Evolutionary conservation across 495 filamentous ascomycete species (phyloP).

Genomic region (Daldinia caldariorum): DNA sequence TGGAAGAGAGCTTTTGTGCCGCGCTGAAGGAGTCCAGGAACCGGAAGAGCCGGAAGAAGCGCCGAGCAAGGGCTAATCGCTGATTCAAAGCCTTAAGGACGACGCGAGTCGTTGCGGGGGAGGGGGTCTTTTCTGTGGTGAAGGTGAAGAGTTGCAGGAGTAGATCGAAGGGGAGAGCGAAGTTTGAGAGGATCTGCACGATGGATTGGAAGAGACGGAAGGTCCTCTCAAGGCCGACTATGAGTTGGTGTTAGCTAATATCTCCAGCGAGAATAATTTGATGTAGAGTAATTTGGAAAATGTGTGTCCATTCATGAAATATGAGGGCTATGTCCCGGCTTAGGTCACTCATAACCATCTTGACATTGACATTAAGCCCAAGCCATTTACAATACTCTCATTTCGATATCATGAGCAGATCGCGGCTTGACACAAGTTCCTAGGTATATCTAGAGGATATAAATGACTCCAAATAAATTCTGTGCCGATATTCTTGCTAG

Average conservation of each 20-base stretch:
- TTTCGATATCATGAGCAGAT: too few relatives aligned
- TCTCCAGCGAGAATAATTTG: not conserved
- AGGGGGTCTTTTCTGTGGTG: constrained; percentile 6
- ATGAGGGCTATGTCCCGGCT: not conserved
- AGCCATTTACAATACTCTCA: too few relatives aligned
- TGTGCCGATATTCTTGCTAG: not conserved
- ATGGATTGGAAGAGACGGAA: constrained; percentile 69
- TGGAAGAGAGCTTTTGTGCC: constrained; percentile 50
- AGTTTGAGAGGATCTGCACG: constrained; percentile 59
- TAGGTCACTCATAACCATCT: not conserved
- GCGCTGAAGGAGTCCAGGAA: constrained; percentile 68
- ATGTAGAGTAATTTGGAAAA: not conserved
- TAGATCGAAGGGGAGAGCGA: constrained; percentile 45
- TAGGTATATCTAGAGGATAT: not conserved
- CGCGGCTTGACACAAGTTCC: not conserved
- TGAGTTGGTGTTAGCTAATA: constrained; percentile 26
- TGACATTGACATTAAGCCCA: not conserved
- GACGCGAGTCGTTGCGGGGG: constrained; percentile 13
- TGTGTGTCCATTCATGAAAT: not conserved
- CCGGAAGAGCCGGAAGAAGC: constrained; percentile 70
- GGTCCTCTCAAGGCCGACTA: constrained; percentile 69
- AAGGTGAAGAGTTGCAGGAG: constrained; percentile 38
- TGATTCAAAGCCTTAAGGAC: constrained; percentile 44
- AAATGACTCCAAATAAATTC: not conserved
- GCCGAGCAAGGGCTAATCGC: constrained; percentile 56